Evolutionary conservation across 345 rosid species (phyloP), one percentile per base, ranked within the genome.

Genomic region (Pugionium cornutum): DNA sequence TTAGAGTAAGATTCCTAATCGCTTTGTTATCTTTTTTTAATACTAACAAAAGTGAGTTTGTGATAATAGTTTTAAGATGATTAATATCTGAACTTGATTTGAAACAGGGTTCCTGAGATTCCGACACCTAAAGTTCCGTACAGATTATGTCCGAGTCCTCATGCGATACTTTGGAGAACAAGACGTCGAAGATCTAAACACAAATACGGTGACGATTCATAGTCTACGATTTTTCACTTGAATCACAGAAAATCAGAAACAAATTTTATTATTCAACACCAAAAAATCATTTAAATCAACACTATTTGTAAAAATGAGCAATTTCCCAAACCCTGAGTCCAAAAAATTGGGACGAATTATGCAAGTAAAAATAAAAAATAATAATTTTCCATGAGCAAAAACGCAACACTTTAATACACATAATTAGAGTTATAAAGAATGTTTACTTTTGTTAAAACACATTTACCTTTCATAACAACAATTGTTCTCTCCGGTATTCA

Each of bases 131-230:
- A 83, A 76, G 79, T 87, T 61, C 92, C 88, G 1, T 89, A 86
- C 55, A 67, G 66, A 54, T 66, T 89, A 36, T 89, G 90, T 75
- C 96, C 96, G 10, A 72, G 72, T 64, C 92, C 92, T 34, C 83
- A 71, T 26, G 92, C 96, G 6, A 89, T 89, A 67, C 86, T 89
- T 3, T 86, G 96, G 90, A 83, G 91, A 73, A 72, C 88, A 58
- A 82, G 78, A 61, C 79, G 86, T 27, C 82, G 83, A 39, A 82
- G 77, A 74, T 77, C 80, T 0, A 86, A 78, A 71, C 78, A 73
- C 53, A 80, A 70, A 9, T 49, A 49, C 50, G 31, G 36, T 26
- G 31, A 52, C 9, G 56, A n/a, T 58, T 51, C 67, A 10, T 58
- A 43, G 64, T 36, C 4, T 34, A 37, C 5, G 6, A 6, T 39